Evolutionary conservation across 257 asterid genomes (phyloP).

Genomic region (Scutellaria galericulata): DNA sequence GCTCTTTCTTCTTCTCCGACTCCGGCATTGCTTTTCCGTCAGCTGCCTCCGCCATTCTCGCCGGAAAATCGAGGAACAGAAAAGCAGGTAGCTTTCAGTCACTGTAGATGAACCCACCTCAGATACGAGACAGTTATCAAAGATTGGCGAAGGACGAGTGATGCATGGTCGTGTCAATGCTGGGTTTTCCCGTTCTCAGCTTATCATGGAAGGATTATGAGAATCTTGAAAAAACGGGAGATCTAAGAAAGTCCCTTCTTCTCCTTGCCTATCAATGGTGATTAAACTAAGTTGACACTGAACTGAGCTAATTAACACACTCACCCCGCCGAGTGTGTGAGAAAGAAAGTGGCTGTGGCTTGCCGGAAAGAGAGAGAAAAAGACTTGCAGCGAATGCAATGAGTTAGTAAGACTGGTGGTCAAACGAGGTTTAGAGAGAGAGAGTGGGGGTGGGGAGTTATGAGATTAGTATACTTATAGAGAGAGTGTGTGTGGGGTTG

Average conservation of each 20-base stretch:
- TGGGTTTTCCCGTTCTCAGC: constrained; percentile 34
- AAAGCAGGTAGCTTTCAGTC: constrained; percentile 25
- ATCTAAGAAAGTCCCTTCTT: constrained; percentile 8
- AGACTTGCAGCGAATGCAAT: constrained; percentile 20
- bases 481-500: constrained; percentile 11
- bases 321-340: constrained; percentile 14
- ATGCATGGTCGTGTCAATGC: constrained; percentile 23
- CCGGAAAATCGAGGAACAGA: constrained; percentile 10
- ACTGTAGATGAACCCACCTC: constrained; percentile 33
- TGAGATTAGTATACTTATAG: constrained; percentile 42
- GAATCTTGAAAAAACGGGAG: constrained; percentile 34
- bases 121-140: neutral
- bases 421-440: constrained; percentile 33
- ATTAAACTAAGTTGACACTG: constrained; percentile 24
- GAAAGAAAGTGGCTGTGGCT: constrained; percentile 8
- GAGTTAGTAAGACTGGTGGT: constrained; percentile 41
- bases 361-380: constrained; percentile 36
- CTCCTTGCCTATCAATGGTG: neutral
- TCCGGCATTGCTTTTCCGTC: constrained; percentile 61
- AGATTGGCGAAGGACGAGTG: constrained; percentile 2
- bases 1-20: constrained; percentile 68
- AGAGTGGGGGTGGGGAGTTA: constrained; percentile 20
- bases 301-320: constrained; percentile 32
- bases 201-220: neutral
- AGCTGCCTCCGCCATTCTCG: constrained; percentile 52